Conservation (phyloP, 306 rosid genomes). For the Senna tora region DNA sequence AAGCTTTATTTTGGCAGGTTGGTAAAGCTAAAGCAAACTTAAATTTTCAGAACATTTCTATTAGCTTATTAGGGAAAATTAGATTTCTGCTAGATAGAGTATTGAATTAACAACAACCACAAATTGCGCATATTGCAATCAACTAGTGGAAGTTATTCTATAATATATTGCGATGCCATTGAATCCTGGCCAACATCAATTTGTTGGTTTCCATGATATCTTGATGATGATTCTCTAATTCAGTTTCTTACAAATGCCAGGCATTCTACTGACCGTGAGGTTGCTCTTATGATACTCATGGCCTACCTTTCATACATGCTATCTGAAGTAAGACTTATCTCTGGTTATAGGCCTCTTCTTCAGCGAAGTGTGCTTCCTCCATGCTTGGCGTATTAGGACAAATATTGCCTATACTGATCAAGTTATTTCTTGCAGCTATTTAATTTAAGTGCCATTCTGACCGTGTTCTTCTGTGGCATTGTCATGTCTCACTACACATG, state of each 20-base stretch:
- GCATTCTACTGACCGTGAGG: conserved; percentile 95
- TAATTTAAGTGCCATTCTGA: conserved; percentile 87
- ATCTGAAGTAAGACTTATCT: conserved; percentile 67
- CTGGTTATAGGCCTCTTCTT: conserved; percentile 8
- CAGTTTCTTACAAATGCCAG: conserved; percentile 44
- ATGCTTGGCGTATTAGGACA: neutral
- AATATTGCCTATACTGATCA: conserved; percentile 20
- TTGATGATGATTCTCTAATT: conserved; percentile 26
- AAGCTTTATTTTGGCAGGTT: conserved; percentile 86
- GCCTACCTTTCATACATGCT: conserved; percentile 94
- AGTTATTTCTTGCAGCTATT: conserved; percentile 69
- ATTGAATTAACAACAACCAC: neutral
- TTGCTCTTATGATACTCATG: conserved; percentile 98
- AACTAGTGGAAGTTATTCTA: neutral
- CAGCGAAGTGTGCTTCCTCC: neutral
- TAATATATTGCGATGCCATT: neutral
- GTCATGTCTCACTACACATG: conserved; percentile 99
- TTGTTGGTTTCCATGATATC: conserved; percentile 10
- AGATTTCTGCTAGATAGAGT: neutral
- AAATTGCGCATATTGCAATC: neutral
- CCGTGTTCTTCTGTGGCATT: conserved; percentile 97
- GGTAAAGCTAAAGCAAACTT: conserved; percentile 44
- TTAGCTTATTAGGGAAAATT: neutral
- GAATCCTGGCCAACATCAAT: neutral
- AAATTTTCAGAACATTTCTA: neutral